These are phyloP conservation scores for Flaveria floridana DNA, from an alignment of 140 eudicot species.

Conservation along the genomic window DNA sequence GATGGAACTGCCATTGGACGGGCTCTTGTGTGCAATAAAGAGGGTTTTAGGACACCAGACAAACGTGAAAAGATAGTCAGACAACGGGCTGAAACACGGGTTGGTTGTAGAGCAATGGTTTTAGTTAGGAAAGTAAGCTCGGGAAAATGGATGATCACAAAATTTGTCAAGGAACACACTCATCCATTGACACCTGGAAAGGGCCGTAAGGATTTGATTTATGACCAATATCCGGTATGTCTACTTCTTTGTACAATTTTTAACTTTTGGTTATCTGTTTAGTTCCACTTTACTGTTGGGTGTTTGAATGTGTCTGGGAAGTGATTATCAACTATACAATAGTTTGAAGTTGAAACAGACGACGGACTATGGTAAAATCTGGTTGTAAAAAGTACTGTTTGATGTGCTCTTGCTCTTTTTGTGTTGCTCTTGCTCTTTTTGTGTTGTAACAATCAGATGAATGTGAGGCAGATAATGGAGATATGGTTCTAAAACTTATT, in stretches of 20 bases:
- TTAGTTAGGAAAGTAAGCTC: constrained; percentile 74
- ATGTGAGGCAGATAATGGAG: background rate
- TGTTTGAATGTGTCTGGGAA: background rate
- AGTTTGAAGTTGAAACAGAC: background rate
- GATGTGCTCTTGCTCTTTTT: background rate
- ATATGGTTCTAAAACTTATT: background rate
- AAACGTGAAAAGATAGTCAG: constrained; percentile 77
- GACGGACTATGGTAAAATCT: background rate
- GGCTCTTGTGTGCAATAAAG: constrained; percentile 86
- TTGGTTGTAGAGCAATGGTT: constrained; percentile 89
- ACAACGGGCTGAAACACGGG: constrained; percentile 88
- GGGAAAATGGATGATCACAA: constrained; percentile 78
- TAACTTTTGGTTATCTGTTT: background rate
- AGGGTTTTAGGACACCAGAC: constrained; percentile 75
- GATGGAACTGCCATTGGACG: constrained; percentile 85
- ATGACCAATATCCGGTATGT: constrained; percentile 74
- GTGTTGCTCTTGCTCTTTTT: background rate
- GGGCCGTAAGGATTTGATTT: constrained; percentile 68
- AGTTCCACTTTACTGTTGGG: background rate
- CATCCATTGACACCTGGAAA: constrained; percentile 80
- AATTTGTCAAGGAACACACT: constrained; percentile 76
- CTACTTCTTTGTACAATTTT: constrained; percentile 29
- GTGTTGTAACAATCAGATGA: background rate
- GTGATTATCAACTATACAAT: background rate
- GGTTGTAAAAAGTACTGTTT: background rate